Base-by-base conservation (phyloP, 768 basidiomycete species). In the Psilocybe subaeruginosa region DNA sequence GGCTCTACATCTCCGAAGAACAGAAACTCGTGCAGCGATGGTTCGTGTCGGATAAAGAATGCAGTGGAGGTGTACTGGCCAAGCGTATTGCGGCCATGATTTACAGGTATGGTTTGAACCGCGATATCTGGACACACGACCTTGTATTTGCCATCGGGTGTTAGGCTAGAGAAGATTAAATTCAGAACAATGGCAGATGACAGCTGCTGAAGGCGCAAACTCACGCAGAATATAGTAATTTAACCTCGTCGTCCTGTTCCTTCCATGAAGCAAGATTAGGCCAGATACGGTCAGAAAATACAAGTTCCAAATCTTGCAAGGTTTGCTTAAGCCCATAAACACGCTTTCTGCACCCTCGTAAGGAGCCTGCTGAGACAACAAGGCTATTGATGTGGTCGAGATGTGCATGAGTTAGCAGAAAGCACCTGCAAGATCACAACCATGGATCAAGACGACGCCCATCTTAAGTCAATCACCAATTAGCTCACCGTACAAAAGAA, bases 1-100 rank as follows among this genome's bases (percentile, higher is more conserved):
- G 93, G 92, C 69, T 96, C 93, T 61, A 97, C 89, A 74, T 97
- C 95, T 0, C 97, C 97, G 67, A 97, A 97, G 75, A 98, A 98
- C 39, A 98, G 79, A 65, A 98, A 88, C 72, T 97, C 92, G 50
- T 78, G 81, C 1, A 72, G 73, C 35, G 82, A 80, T 16, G 80
- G 74, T 54, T 91, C 81, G 65, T 91, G 84, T 12, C 87, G 85
- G 66, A 98, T 74, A 73, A 97, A 97, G 78, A 92, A 96, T 14
- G 95, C 97, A 1, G 90, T 78, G 12, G 91, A 91, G 14, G 88
- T 82, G 74, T 97, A 95, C 37, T 75, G 71, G 16, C 84, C 85
- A 35, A 72, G 67, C 50, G 74, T 70, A 69, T 84, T 84, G 62
- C 78, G 77, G 9, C 95, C 93, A 67, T 95, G 93, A 58, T 83